Evolutionary conservation across 1,139 yeast genomes (phyloP), one percentile per base, ranked within the genome.

Genomic region (Scheffersomyces cryptocercus): DNA sequence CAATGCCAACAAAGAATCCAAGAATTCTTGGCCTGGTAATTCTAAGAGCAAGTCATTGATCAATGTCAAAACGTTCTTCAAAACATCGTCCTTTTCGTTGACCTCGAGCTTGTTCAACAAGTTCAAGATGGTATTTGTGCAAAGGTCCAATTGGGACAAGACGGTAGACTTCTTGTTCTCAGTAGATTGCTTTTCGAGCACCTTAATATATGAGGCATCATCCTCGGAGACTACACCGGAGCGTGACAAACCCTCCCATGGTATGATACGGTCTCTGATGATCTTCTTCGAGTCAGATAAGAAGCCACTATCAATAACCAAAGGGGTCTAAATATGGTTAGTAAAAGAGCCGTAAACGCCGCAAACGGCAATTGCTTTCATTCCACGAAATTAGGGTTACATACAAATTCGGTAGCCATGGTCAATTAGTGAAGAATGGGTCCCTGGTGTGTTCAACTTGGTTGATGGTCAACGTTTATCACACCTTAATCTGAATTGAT

Each of bases 201-300:
- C 73, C 62, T 84, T 84, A 59, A 88, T 73, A 41, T 78, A 70
- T 48, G 77, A 76, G 13, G 89, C 89, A 59, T 87, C 90, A 47
- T 80, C 83, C 42, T 75, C 75, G 15, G 82, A 67, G 37, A 91
- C 74, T 39, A 84, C 80, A 39, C 81, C 83, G 10, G 95, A 85
- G 48, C 96, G 78, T 14, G 88, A 84, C 56, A 86, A 82, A 7
- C 96, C 96, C 59, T 88, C 95, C 97, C 97, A 91, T 24, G 96
- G 95, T 47, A 91, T 81, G 29, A 95, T 85, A 52, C 95, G 80
- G 49, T 88, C 86, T 55, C 95, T 77, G 53, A 88, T 84, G 51
- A 83, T 83, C 55, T 79, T 75, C 56, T 88, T 82, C 50, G 87
- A 80, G 56, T 89, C 96, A 51, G 83, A 84, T 56, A 88, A 73